phyloP scores from a whole-genome alignment of 202 grass and related monocot genomes.

The Brachypodium distachyon region DNA sequence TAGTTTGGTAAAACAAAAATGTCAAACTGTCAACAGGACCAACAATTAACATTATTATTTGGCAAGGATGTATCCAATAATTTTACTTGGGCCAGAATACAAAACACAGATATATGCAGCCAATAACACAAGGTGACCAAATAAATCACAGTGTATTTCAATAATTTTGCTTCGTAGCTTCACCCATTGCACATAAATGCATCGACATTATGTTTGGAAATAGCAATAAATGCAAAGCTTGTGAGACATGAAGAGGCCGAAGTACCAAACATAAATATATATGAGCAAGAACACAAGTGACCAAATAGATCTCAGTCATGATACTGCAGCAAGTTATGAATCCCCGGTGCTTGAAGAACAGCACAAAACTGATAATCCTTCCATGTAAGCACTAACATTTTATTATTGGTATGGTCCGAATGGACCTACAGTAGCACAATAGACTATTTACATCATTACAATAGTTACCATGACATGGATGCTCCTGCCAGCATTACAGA shows the following conservation, averaged over 20 bases:
- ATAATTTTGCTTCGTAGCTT: neutral
- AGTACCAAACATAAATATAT: neutral
- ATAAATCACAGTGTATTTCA: too few relatives aligned
- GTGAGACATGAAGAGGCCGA: neutral
- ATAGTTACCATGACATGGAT: conserved; percentile 12
- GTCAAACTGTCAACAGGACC: neutral
- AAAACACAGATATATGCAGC: too few relatives aligned
- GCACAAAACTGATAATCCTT: neutral
- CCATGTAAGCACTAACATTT: conserved; percentile 13
- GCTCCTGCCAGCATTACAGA: neutral
- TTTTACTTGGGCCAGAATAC: too few relatives aligned
- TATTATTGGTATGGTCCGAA: neutral
- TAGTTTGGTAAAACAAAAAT: neutral
- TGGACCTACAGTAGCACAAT: conserved; percentile 1
- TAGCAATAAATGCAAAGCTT: conserved; percentile 10
- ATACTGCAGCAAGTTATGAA: conserved; percentile 2
- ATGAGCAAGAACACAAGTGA: conserved; percentile 3
- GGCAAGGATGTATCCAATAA: neutral
- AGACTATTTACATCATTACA: conserved; percentile 2
- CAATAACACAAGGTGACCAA: too few relatives aligned
- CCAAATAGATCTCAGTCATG: neutral
- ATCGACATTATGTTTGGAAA: neutral
- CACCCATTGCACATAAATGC: neutral
- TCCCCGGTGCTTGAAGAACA: neutral
- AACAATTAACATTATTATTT: neutral